Conservation (phyloP, 2,329 filamentous ascomycete genomes). For the Apiospora kogelbergensis region DNA sequence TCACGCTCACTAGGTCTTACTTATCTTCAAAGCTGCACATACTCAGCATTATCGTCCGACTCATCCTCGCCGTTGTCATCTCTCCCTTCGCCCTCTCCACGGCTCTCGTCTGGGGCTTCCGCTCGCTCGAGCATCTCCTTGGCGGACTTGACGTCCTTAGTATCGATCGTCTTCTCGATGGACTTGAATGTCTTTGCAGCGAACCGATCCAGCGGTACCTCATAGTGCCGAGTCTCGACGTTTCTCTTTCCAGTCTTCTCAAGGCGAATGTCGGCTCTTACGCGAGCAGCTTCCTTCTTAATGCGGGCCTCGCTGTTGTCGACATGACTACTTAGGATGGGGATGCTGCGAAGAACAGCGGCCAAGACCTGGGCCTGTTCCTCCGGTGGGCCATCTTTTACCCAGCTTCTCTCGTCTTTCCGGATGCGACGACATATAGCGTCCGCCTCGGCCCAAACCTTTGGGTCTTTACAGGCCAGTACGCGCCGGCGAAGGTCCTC, state of each 20-base stretch:
- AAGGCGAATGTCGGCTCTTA: background rate
- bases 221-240: background rate
- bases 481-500: background rate
- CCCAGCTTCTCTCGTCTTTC: background rate
- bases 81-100: background rate
- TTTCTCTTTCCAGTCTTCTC: background rate
- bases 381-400: background rate
- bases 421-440: background rate
- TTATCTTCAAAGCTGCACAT: background rate
- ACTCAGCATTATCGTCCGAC: background rate
- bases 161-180: background rate
- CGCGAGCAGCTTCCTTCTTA: background rate
- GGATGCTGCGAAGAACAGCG: background rate
- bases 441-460: background rate
- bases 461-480: background rate
- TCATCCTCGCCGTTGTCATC: background rate
- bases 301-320: background rate
- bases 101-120: background rate
- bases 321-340: background rate
- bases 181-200: background rate
- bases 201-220: background rate
- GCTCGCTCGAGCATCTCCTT: background rate
- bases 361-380: background rate
- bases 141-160: background rate
- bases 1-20: background rate